A percentile compares a stretch with the other conserved stretches of the same genome.
Evolutionary conservation across 2,329 filamentous ascomycete species (phyloP).

Genomic region (Fusarium setosum): DNA sequence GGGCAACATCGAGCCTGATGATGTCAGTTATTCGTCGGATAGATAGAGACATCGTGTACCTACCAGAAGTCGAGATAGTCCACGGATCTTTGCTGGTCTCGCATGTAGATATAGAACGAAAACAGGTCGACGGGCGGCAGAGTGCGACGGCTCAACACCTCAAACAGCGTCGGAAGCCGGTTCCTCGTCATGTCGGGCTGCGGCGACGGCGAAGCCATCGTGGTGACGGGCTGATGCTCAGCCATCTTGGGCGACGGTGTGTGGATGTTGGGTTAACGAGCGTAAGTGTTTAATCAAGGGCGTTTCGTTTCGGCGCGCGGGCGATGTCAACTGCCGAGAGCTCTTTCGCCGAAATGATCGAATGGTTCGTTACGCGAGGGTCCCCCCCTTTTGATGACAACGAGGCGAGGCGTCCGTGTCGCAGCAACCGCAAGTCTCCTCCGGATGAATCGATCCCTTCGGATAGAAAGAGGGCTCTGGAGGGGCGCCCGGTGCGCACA

Average conservation of each 20-base stretch:
- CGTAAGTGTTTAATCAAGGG: conserved; percentile 29
- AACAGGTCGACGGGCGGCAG: conserved; percentile 95
- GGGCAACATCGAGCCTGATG: conserved; percentile 94
- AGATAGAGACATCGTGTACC: conserved; percentile 41
- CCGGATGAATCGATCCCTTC: conserved; percentile 15
- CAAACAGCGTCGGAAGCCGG: conserved; percentile 92
- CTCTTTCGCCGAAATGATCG: conserved; percentile 24
- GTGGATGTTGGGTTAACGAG: conserved; percentile 7
- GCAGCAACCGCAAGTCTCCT: conserved; percentile 28
- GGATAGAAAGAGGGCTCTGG: conserved; percentile 9
- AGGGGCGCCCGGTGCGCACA: conserved; percentile 33
- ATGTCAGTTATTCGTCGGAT: conserved; percentile 22
- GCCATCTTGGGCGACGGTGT: conserved; percentile 37
- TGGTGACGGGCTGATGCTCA: conserved; percentile 42
- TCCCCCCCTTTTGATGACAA: conserved; percentile 37
- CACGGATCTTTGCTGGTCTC: conserved; percentile 96
- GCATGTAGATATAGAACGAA: conserved; percentile 99
- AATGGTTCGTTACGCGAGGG: conserved; percentile 30
- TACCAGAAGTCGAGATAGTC: conserved; percentile 99
- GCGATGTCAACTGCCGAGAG: conserved; percentile 25
- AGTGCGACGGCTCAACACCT: conserved; percentile 94
- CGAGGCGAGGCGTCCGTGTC: conserved; percentile 20
- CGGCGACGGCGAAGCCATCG: conserved; percentile 60
- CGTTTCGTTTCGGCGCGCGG: conserved; percentile 26
- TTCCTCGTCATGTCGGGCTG: conserved; percentile 76